Conservation (phyloP, 2,329 filamentous ascomycete genomes). For the Macrophomina pseudophaseolina region DNA sequence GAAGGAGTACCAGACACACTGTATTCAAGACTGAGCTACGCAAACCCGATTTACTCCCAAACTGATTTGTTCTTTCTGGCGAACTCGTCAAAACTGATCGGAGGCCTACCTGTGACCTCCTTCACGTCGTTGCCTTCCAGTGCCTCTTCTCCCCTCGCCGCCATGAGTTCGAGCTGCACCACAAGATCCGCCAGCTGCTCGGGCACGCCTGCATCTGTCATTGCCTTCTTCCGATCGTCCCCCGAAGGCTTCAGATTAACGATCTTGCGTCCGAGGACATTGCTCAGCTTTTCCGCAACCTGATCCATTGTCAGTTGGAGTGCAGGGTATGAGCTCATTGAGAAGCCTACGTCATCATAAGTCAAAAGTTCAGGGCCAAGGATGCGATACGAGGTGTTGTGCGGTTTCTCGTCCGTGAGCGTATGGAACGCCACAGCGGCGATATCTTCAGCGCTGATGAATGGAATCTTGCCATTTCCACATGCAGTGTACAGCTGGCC, state of each 20-base stretch:
- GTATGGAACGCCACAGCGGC: conserved; percentile 51
- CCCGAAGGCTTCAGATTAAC: conserved; percentile 8
- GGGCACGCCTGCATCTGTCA: not conserved
- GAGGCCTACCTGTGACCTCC: conserved; percentile 8
- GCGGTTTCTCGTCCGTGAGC: conserved; percentile 46
- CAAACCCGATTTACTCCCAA: not conserved
- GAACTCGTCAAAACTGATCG: conserved; percentile 9
- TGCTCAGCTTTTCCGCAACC: conserved; percentile 29
- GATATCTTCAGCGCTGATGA: conserved; percentile 55
- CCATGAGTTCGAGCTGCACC: not conserved
- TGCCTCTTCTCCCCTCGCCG: not conserved
- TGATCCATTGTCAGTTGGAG: not conserved
- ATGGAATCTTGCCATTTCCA: conserved; percentile 53
- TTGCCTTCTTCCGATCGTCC: conserved; percentile 17
- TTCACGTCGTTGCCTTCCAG: conserved; percentile 5
- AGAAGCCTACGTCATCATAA: conserved; percentile 36
- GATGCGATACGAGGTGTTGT: conserved; percentile 49
- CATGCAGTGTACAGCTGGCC: conserved; percentile 53
- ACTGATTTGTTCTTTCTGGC: not conserved
- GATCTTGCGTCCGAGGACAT: conserved; percentile 15
- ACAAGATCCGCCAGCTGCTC: not conserved
- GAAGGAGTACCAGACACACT: too few relatives aligned
- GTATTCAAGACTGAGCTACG: too few relatives aligned
- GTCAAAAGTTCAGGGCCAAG: conserved; percentile 41
- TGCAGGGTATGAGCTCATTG: not conserved